These are phyloP conservation scores for Canavalia ensiformis DNA, from an alignment of 306 rosid species.

Conservation along the genomic window DNA sequence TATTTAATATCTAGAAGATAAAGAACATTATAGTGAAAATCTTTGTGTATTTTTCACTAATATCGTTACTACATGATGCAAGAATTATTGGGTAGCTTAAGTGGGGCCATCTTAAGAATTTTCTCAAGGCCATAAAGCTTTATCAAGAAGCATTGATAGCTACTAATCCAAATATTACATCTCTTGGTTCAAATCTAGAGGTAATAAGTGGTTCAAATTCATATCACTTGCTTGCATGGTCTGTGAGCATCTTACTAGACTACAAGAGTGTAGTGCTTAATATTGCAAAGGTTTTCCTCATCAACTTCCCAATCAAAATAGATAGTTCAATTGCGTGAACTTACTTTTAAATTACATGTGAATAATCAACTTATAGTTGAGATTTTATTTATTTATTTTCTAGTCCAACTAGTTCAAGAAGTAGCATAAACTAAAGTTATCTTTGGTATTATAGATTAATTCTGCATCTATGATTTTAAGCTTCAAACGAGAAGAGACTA, in stretches of 20 bases:
- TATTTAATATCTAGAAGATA: conserved; percentile 26
- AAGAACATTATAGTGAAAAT: not conserved
- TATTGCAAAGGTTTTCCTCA: conserved; percentile 86
- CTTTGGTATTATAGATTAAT: conserved; percentile 68
- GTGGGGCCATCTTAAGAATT: conserved; percentile 96
- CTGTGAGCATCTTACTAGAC: conserved; percentile 97
- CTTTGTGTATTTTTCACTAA: not conserved
- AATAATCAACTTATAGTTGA: not conserved
- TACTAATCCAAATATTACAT: conserved; percentile 75
- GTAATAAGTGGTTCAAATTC: conserved; percentile 60
- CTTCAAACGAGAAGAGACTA: conserved; percentile 59
- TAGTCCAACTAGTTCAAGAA: not conserved
- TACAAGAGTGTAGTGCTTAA: conserved; percentile 90
- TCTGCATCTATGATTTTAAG: conserved; percentile 67
- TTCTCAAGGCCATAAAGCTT: conserved; percentile 87
- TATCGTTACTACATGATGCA: conserved; percentile 53
- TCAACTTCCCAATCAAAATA: conserved; percentile 27
- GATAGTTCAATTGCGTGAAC: not conserved
- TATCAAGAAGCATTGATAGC: conserved; percentile 83
- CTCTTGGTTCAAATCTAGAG: conserved; percentile 82
- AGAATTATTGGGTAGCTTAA: conserved; percentile 89
- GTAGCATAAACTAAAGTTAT: conserved; percentile 31
- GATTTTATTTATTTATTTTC: conserved; percentile 24
- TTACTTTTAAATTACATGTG: not conserved
- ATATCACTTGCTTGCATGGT: conserved; percentile 92